Conservation (phyloP, 768 basidiomycete species). For the Macrolepiota fuliginosa region DNA sequence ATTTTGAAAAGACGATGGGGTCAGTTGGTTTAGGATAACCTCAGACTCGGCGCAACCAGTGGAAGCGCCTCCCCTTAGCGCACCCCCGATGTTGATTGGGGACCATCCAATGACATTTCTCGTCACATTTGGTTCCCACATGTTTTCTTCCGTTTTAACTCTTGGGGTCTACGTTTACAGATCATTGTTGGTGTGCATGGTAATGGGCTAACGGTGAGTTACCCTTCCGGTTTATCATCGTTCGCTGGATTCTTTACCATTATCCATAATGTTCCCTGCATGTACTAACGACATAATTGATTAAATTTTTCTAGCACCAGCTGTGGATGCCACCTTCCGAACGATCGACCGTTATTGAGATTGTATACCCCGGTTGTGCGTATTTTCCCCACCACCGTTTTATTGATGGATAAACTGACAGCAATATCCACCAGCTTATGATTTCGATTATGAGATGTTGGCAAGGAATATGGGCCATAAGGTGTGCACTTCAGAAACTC, state of each 20-base stretch:
- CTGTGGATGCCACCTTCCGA: constrained; percentile 68
- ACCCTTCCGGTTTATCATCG: background rate
- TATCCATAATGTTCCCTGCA: background rate
- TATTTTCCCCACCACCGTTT: background rate
- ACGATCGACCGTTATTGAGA: constrained; percentile 65
- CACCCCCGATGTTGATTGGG: no score
- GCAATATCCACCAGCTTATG: constrained; percentile 24
- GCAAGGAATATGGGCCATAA: constrained; percentile 40
- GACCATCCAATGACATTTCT: no score
- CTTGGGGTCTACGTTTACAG: constrained; percentile 10
- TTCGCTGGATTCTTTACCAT: background rate
- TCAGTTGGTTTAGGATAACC: background rate
- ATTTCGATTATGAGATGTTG: constrained; percentile 40
- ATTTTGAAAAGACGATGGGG: no score
- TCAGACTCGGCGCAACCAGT: background rate
- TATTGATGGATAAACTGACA: background rate
- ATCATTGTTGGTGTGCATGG: constrained; percentile 44
- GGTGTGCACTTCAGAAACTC: constrained; percentile 18
- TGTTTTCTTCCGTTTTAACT: background rate
- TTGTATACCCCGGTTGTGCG: constrained; percentile 58
- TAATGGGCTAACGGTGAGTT: constrained; percentile 51
- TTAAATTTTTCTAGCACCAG: constrained; percentile 39
- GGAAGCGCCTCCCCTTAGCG: background rate
- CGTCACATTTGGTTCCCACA: background rate
- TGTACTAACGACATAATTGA: background rate